phyloP scores from a whole-genome alignment of 768 basidiomycete species.

The Kwoniella dendrophila region DNA sequence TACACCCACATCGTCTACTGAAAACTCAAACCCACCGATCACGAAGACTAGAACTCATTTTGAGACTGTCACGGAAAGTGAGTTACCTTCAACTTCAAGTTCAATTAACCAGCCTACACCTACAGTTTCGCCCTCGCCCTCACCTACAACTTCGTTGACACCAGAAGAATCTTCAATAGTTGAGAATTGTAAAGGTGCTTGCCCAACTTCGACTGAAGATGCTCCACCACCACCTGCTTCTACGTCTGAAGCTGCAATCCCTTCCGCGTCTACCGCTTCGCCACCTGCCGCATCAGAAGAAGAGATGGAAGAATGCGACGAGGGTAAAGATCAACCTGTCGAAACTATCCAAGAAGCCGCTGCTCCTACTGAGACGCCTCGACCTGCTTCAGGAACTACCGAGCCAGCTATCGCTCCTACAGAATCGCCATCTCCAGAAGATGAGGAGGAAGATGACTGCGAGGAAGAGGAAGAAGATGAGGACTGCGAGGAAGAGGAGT shows the following conservation, averaged over 20 bases:
- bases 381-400: no score
- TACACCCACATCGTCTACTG: neutral
- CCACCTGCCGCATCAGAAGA: neutral
- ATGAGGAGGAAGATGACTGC: conserved; percentile 5
- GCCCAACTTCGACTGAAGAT: conserved; percentile 1
- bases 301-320: neutral
- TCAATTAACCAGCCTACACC: neutral
- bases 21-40: neutral
- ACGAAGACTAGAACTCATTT: conserved; percentile 9
- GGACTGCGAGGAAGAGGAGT: conserved; percentile 7
- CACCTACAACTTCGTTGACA: neutral
- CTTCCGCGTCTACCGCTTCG: neutral
- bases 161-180: conserved; percentile 1
- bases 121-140: neutral
- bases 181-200: conserved; percentile 12
- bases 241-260: neutral
- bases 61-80: neutral
- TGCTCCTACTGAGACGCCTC: neutral
- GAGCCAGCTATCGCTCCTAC: neutral
- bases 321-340: neutral
- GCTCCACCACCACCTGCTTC: neutral
- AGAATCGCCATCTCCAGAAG: neutral
- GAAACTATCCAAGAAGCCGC: neutral
- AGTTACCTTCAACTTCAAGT: neutral
- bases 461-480: neutral